Percentiles rank a stretch among this genome's conserved stretches.
phyloP scores from a whole-genome alignment of 1,139 yeast species.

The Meyerozyma carpophila region DNA sequence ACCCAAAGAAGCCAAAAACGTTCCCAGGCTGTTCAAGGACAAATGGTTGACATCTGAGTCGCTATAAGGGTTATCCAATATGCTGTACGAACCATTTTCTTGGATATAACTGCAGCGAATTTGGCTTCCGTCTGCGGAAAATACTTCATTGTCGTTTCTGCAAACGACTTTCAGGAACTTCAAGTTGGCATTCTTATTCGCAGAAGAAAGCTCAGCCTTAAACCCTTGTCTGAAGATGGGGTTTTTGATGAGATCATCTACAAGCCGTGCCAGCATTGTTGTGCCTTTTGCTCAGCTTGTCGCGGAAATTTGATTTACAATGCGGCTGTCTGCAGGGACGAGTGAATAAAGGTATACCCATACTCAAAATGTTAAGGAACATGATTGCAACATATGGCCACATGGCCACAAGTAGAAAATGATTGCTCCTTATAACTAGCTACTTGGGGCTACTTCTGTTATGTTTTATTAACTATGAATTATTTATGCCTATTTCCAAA shows the following conservation, averaged over 20 bases:
- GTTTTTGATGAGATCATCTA: background rate
- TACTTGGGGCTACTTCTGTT: too few relatives aligned
- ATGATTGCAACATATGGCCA: too few relatives aligned
- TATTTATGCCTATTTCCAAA: too few relatives aligned
- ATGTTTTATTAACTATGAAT: too few relatives aligned
- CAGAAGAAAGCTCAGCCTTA: background rate
- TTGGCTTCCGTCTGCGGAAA: constrained; percentile 22
- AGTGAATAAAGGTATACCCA: too few relatives aligned
- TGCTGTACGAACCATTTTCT: constrained; percentile 16
- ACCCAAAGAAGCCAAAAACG: constrained; percentile 31
- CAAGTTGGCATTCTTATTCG: background rate
- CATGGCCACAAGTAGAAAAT: too few relatives aligned
- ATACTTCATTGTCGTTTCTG: constrained; percentile 23
- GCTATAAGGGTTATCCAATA: constrained; percentile 7
- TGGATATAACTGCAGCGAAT: constrained; percentile 16
- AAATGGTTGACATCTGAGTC: constrained; percentile 19
- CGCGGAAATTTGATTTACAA: background rate
- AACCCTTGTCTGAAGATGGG: background rate
- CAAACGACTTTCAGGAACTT: constrained; percentile 6
- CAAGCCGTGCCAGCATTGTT: background rate
- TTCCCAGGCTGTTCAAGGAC: constrained; percentile 24
- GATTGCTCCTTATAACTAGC: too few relatives aligned
- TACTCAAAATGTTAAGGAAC: too few relatives aligned
- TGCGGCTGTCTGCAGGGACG: background rate
- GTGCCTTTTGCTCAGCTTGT: background rate